These are phyloP conservation scores for Urochloa ruziziensis DNA, from an alignment of 176 grass and related monocot species.

Conservation along the genomic window DNA sequence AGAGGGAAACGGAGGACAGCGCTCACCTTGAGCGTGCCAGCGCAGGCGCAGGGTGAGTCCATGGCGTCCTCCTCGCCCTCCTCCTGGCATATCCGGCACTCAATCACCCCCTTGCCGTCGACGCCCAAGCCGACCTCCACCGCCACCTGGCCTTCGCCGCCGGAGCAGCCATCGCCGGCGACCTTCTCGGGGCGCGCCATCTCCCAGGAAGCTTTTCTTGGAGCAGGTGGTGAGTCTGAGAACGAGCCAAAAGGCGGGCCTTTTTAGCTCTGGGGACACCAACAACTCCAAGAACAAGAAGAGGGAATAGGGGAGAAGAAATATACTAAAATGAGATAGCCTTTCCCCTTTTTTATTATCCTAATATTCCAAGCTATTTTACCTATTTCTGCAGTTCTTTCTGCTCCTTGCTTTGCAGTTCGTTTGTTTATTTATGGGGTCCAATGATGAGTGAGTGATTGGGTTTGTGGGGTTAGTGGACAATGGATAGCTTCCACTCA, in stretches of 20 bases:
- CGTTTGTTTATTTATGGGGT: constrained; percentile 31
- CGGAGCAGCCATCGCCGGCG: constrained; percentile 31
- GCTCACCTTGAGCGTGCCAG: constrained; percentile 86
- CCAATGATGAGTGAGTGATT: constrained; percentile 40
- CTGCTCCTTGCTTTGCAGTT: constrained; percentile 15
- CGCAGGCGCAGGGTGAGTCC: constrained; percentile 93
- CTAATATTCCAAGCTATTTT: background rate
- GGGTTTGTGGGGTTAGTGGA: constrained; percentile 45
- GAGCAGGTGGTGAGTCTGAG: constrained; percentile 33
- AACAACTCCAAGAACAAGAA: constrained; percentile 28
- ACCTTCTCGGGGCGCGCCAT: constrained; percentile 60
- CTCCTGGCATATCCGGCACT: constrained; percentile 99
- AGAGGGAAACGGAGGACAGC: background rate
- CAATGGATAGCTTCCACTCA: constrained; percentile 45
- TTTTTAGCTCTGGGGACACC: constrained; percentile 33
- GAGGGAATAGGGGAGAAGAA: constrained; percentile 13
- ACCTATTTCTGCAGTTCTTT: background rate
- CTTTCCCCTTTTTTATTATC: constrained; percentile 8
- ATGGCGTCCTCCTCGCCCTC: constrained; percentile 81
- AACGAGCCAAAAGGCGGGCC: constrained; percentile 48
- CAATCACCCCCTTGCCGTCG: constrained; percentile 44
- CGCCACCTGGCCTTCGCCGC: constrained; percentile 33
- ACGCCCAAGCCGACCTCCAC: constrained; percentile 35
- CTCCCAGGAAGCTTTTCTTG: constrained; percentile 29
- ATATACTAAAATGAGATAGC: background rate